Evolutionary conservation across 306 rosid genomes (phyloP).

Genomic region (Prunus padus): DNA sequence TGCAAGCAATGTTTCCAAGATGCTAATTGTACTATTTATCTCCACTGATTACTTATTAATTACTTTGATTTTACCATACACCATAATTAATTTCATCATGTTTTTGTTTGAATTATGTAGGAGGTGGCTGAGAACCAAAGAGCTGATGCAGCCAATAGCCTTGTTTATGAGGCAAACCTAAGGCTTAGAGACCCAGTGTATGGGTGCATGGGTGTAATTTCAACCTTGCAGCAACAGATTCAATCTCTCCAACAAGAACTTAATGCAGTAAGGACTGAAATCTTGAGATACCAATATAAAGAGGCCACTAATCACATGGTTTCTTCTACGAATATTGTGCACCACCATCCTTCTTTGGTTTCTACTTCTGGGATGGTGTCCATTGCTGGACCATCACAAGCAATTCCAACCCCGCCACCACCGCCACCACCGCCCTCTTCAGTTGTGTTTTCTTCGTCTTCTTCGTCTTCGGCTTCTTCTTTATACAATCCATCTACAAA

Average conservation of each 20-base stretch:
- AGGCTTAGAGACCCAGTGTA: conserved; percentile 87
- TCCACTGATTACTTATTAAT: not conserved
- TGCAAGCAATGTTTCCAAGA: conserved; percentile 95
- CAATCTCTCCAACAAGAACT: conserved; percentile 64
- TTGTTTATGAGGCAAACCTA: conserved; percentile 83
- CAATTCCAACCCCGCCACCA: conserved; percentile 37
- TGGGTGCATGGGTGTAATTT: conserved; percentile 92
- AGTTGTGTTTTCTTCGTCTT: conserved; percentile 50
- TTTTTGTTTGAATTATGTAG: conserved; percentile 28
- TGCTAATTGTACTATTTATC: conserved; percentile 57
- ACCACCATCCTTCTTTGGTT: conserved; percentile 30
- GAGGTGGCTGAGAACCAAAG: conserved; percentile 79
- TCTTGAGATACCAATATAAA: conserved; percentile 58
- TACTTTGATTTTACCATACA: not conserved
- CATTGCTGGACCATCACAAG: conserved; percentile 36
- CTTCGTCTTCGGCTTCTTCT: conserved; percentile 56
- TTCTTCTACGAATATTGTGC: conserved; percentile 41
- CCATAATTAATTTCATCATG: not conserved
- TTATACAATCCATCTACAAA: conserved; percentile 53
- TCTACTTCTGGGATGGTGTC: conserved; percentile 37
- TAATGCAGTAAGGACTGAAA: conserved; percentile 52
- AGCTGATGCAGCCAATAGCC: conserved; percentile 81
- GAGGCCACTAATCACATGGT: conserved; percentile 45
- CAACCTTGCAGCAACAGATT: conserved; percentile 71
- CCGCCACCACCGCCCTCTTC: conserved; percentile 39